Conservation (phyloP, 805 yeast genomes). For the Wickerhamiella azyma region DNA sequence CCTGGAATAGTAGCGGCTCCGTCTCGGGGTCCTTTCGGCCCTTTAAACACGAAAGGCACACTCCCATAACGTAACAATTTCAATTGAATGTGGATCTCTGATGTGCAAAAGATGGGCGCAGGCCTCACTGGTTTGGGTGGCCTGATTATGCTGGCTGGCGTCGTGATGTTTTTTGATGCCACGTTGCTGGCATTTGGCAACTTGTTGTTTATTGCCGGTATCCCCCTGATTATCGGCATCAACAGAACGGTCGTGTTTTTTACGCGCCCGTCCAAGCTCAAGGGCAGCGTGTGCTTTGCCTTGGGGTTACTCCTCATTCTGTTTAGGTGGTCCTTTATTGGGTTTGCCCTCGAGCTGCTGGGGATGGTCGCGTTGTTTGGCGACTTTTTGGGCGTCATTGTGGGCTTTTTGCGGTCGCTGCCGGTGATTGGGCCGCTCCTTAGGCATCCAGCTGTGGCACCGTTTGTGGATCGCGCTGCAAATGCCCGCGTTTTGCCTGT, state of each 20-base stretch:
- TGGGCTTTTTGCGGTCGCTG: slow-evolving; percentile 72
- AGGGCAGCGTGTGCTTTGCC: slow-evolving; percentile 72
- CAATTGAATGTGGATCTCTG: slow-evolving; percentile 25
- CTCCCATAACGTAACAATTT: background rate
- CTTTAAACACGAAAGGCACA: slow-evolving; percentile 4
- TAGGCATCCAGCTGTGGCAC: slow-evolving; percentile 71
- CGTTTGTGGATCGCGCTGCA: slow-evolving; percentile 48
- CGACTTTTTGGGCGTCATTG: slow-evolving; percentile 81
- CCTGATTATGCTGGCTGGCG: slow-evolving; percentile 65
- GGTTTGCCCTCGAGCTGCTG: slow-evolving; percentile 69
- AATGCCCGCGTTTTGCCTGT: slow-evolving; percentile 59
- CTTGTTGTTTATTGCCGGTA: slow-evolving; percentile 64
- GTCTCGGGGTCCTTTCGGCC: slow-evolving; percentile 5
- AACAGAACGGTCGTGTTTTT: slow-evolving; percentile 71
- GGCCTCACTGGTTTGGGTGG: slow-evolving; percentile 71
- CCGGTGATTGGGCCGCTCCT: slow-evolving; percentile 81
- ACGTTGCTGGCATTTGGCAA: slow-evolving; percentile 86
- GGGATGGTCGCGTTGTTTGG: slow-evolving; percentile 90
- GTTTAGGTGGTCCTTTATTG: slow-evolving; percentile 62
- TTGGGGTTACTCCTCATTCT: slow-evolving; percentile 67
- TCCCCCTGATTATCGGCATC: slow-evolving; percentile 75
- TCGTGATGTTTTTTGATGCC: slow-evolving; percentile 75
- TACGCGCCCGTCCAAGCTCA: slow-evolving; percentile 70
- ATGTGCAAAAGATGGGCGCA: slow-evolving; percentile 56
- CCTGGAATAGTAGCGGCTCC: slow-evolving; percentile 5